Percentiles rank a stretch among this genome's conserved stretches.
These are phyloP conservation scores for Diaporthe caulivora DNA, from an alignment of 2,329 filamentous ascomycete genomes.

Conservation along the genomic window DNA sequence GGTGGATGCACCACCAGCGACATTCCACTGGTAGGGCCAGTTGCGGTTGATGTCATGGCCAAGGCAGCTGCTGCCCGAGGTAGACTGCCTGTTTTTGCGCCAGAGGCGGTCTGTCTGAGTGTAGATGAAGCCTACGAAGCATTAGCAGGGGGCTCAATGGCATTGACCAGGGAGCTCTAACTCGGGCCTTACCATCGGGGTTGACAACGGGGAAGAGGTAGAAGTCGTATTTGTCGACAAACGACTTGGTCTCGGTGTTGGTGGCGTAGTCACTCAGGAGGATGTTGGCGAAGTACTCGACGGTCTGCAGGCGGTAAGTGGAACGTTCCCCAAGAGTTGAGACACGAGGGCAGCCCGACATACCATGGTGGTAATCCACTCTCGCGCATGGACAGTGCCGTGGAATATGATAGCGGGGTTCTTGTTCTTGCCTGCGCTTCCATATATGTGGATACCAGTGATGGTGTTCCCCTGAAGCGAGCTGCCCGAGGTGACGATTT, in stretches of 20 bases:
- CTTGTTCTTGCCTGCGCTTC: constrained; percentile 55
- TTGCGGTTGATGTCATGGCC: constrained; percentile 68
- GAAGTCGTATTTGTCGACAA: constrained; percentile 74
- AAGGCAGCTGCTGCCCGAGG: constrained; percentile 53
- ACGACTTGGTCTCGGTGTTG: constrained; percentile 41
- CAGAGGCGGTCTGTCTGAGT: constrained; percentile 70
- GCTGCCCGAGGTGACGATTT: constrained; percentile 62
- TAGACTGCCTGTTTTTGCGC: constrained; percentile 69
- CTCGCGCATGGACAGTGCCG: constrained; percentile 69
- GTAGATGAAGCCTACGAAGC: constrained; percentile 65
- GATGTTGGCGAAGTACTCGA: constrained; percentile 65
- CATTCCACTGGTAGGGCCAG: constrained; percentile 68
- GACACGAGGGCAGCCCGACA: constrained; percentile 32
- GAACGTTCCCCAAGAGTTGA: background rate
- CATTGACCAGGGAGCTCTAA: background rate
- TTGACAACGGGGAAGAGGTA: constrained; percentile 75
- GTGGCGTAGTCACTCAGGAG: constrained; percentile 61
- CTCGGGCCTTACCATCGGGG: constrained; percentile 62
- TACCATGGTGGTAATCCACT: constrained; percentile 71
- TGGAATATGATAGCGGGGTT: constrained; percentile 69
- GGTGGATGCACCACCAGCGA: constrained; percentile 62
- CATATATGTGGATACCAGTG: constrained; percentile 71
- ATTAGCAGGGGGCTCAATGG: background rate
- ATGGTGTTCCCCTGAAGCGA: constrained; percentile 66
- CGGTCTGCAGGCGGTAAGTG: constrained; percentile 45